These are phyloP conservation scores for Tuber calosporum DNA, from an alignment of 495 filamentous ascomycete species.

Conservation along the genomic window DNA sequence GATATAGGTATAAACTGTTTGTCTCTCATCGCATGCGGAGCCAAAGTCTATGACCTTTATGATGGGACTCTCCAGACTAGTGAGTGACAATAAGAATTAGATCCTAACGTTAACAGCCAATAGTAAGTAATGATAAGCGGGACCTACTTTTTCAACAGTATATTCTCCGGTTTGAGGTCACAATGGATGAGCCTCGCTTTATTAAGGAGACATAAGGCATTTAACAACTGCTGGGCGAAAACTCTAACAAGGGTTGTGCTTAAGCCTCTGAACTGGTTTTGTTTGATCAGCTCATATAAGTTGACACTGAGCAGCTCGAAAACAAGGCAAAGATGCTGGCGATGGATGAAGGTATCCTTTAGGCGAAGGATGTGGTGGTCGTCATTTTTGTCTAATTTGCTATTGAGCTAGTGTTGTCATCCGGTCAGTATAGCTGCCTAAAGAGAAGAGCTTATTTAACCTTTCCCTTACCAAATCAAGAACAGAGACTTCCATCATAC, in stretches of 20 bases:
- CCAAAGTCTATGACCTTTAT: slow-evolving; percentile 99
- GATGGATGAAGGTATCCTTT: slow-evolving; percentile 97
- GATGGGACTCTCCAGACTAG: slow-evolving; percentile 88
- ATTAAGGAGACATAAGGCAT: slow-evolving; percentile 83
- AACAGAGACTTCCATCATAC: slow-evolving; percentile 99
- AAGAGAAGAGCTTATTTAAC: not conserved
- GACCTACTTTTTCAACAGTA: slow-evolving; percentile 84
- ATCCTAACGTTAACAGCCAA: slow-evolving; percentile 13
- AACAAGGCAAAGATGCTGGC: slow-evolving; percentile 93
- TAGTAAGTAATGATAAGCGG: not conserved
- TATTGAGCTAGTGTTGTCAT: slow-evolving; percentile 66
- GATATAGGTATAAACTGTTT: slow-evolving; percentile 99
- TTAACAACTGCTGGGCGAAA: slow-evolving; percentile 94
- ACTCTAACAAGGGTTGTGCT: slow-evolving; percentile 97
- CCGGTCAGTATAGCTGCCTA: slow-evolving; percentile 19
- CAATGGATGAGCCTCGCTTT: slow-evolving; percentile 98
- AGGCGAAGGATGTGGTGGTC: slow-evolving; percentile 94
- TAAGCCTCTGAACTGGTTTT: slow-evolving; percentile 96
- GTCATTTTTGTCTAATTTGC: slow-evolving; percentile 97
- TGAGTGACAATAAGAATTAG: slow-evolving; percentile 5
- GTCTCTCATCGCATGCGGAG: slow-evolving; percentile 94
- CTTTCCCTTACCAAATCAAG: slow-evolving; percentile 69
- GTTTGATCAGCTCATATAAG: slow-evolving; percentile 97
- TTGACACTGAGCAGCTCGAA: slow-evolving; percentile 98
- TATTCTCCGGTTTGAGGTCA: slow-evolving; percentile 98